A percentile compares a stretch with the other conserved stretches of the same genome.
Conservation (phyloP, 768 basidiomycete genomes). For the Candolleomyces efflorescens region DNA sequence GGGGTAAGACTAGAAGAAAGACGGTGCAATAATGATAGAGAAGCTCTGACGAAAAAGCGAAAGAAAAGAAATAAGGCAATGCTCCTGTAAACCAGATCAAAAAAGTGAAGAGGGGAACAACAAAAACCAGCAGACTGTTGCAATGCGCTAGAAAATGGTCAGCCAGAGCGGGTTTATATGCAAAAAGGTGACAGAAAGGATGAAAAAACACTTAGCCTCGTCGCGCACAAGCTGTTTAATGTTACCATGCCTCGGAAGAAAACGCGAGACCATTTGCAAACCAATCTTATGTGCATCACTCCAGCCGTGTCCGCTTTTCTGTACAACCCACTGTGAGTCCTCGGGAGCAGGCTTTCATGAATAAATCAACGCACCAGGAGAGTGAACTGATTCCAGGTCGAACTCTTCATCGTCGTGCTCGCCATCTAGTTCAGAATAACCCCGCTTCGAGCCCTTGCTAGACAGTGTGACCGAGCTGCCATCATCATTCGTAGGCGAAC, state of each 20-base stretch:
- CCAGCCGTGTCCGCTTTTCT: constrained; percentile 40
- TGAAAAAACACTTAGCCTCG: not conserved
- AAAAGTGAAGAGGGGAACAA: not conserved
- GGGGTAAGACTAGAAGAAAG: no score
- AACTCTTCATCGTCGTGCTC: constrained; percentile 29
- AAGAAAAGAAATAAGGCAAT: no score
- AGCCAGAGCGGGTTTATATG: not conserved
- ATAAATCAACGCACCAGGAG: constrained; percentile 37
- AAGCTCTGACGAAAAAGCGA: no score
- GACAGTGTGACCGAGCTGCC: constrained; percentile 56
- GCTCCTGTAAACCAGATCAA: not conserved
- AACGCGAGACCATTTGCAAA: not conserved
- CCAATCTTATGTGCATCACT: constrained; percentile 18
- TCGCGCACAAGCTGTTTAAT: not conserved
- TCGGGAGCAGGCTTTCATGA: not conserved
- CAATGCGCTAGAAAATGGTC: not conserved
- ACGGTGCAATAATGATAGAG: not conserved
- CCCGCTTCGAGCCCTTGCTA: constrained; percentile 57
- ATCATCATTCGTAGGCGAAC: constrained; percentile 43
- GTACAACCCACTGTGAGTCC: constrained; percentile 19
- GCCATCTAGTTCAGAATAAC: constrained; percentile 40
- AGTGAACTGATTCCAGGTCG: constrained; percentile 21
- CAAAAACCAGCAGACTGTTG: not conserved
- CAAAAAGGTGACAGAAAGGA: not conserved
- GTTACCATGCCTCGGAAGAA: not conserved